Evolutionary conservation across 768 basidiomycete species (phyloP).

Genomic region (Tulasnella sp.): DNA sequence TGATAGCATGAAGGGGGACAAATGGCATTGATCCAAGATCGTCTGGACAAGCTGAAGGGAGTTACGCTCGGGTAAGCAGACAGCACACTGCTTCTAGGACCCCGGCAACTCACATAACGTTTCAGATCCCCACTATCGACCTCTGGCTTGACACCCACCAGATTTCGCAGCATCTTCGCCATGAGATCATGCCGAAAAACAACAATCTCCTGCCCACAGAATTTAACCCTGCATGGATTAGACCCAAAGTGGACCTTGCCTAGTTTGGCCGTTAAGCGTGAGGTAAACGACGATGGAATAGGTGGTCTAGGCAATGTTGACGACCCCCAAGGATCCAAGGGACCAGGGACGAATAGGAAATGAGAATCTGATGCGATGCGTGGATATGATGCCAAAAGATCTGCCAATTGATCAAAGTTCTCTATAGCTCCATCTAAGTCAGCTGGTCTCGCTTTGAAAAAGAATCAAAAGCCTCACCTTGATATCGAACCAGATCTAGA

Average conservation of each 20-base stretch:
- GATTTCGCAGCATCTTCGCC: slow-evolving; percentile 86
- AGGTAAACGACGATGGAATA: slow-evolving; percentile 62
- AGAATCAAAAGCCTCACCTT: slow-evolving; percentile 60
- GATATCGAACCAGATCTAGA: slow-evolving; percentile 70
- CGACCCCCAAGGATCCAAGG: slow-evolving; percentile 70
- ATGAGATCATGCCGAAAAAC: slow-evolving; percentile 88
- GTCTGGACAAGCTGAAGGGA: slow-evolving; percentile 84
- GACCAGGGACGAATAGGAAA: slow-evolving; percentile 92
- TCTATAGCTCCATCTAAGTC: too few species aligned
- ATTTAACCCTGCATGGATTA: slow-evolving; percentile 90
- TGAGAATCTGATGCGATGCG: slow-evolving; percentile 66
- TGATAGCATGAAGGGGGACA: slow-evolving; percentile 73
- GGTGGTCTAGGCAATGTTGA: slow-evolving; percentile 70
- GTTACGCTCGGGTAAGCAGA: not conserved
- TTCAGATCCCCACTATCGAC: slow-evolving; percentile 71
- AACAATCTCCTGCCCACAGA: slow-evolving; percentile 92
- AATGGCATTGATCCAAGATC: slow-evolving; percentile 87
- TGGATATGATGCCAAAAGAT: slow-evolving; percentile 74
- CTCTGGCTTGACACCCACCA: slow-evolving; percentile 77
- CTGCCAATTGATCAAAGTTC: slow-evolving; percentile 76
- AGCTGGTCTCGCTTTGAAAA: not conserved
- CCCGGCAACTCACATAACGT: slow-evolving; percentile 58
- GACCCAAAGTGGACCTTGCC: slow-evolving; percentile 74
- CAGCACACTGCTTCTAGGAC: too few species aligned
- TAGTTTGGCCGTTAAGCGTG: slow-evolving; percentile 56